A percentile compares a stretch with the other conserved stretches of the same genome.
Conservation (phyloP, 768 basidiomycete species). For the Infundibulicybe gibba region DNA sequence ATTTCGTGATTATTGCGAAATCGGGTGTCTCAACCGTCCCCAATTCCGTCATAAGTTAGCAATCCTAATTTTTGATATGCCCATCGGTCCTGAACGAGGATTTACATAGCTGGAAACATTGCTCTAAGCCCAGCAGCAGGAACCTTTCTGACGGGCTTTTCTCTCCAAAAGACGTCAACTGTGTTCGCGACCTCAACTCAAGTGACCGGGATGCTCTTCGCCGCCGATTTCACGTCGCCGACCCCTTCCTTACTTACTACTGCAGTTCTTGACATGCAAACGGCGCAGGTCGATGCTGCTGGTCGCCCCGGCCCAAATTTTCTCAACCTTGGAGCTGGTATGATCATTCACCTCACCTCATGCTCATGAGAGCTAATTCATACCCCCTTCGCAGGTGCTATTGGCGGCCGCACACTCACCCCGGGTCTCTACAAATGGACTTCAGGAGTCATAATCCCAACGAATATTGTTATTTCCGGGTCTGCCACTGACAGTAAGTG, state of each 20-base stretch:
- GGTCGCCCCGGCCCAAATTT: slow-evolving; percentile 13
- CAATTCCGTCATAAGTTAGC: slow-evolving; percentile 6
- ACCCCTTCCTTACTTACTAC: slow-evolving; percentile 16
- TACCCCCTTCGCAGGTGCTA: slow-evolving; percentile 5
- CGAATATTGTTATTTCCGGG: slow-evolving; percentile 1
- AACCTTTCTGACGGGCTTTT: too few relatives aligned
- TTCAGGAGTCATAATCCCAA: slow-evolving; percentile 8
- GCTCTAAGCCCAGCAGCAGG: too few relatives aligned
- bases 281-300: slow-evolving; percentile 16
- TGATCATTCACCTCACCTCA: not conserved
- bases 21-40: slow-evolving; percentile 12
- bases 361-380: not conserved
- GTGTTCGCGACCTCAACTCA: slow-evolving; percentile 15
- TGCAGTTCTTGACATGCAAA: slow-evolving; percentile 15
- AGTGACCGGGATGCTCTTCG: slow-evolving; percentile 16
- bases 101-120: too few relatives aligned
- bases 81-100: too few relatives aligned
- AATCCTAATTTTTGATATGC: too few relatives aligned
- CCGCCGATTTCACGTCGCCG: slow-evolving; percentile 13
- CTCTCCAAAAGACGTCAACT: too few relatives aligned
- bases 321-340: slow-evolving; percentile 11
- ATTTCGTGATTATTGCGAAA: slow-evolving; percentile 9
- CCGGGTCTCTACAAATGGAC: slow-evolving; percentile 17
- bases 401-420: slow-evolving; percentile 2
- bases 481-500: slow-evolving; percentile 8